Evolutionary conservation across 2,329 filamentous ascomycete species (phyloP), one percentile per base, ranked within the genome.

Genomic region (Claviceps quebecensis): DNA sequence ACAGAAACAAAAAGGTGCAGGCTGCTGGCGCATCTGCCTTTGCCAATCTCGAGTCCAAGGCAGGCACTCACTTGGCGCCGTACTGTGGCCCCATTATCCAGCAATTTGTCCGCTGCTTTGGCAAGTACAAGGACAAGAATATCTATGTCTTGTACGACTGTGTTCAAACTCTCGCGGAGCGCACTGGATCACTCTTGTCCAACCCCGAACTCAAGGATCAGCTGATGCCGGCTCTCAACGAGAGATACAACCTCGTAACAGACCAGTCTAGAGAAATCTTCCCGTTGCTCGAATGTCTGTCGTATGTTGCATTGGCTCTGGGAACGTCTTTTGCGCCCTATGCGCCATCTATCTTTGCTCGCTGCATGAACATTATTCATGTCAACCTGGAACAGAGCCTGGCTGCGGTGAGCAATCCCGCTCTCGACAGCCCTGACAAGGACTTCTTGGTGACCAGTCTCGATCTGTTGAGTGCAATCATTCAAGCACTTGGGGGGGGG

Each of bases 81-180:
- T 98, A 96, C 69, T 90, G 87, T 60, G 78, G 84, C 29, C 87
- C 90, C 26, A 97, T 98, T 60, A 80, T 97, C 50, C 84, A 83
- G 55, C 93, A 97, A 65, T 97, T 91, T 62, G 89, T 96, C 49
- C 76, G 78, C 54, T 98, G 93, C 67, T 98, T 98, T 68, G 78
- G 75, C 50, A 89, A 86, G 68, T 98, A 97, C 79, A 97, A 98
- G 75, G 91, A 97, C 68, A 84, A 88, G 61, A 98, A 98, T 71
- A 96, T 97, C 81, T 96, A 94, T 71, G 94, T 97, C 51, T 79
- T 98, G 37, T 98, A 98, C 71, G 93, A 98, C 69, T 97, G 93
- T 66, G 87, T 98, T 37, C 93, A 98, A 70, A 98, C 93, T 0
- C 74, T 98, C 52, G 93, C 93, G 3, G 93, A 98, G 67, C 85